phyloP scores from a whole-genome alignment of 495 filamentous ascomycete species.

The Tuber melanosporum region DNA sequence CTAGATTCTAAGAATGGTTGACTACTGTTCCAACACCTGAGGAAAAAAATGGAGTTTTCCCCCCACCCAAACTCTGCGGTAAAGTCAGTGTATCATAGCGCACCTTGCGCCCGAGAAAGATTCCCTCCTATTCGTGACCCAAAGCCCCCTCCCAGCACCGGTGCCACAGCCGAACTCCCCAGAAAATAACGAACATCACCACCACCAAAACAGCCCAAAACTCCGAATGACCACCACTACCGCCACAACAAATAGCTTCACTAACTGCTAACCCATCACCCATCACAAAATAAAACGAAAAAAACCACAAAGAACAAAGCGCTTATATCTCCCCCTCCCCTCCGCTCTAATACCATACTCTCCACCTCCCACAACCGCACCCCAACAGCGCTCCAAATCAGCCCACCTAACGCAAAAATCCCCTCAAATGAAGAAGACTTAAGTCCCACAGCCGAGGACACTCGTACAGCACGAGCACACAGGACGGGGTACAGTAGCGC shows the following conservation, averaged over 20 bases:
- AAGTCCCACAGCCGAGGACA: constrained; percentile 17
- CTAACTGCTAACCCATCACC: background rate
- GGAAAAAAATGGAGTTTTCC: background rate
- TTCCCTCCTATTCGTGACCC: background rate
- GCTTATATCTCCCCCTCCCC: background rate
- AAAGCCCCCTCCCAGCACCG: background rate
- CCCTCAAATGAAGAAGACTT: constrained; percentile 38
- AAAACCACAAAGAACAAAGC: background rate
- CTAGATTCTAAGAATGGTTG: background rate
- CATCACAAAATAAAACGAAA: constrained; percentile 11
- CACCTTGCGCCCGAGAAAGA: background rate
- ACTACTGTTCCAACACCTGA: background rate
- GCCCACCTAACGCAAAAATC: constrained; percentile 11
- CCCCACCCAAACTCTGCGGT: background rate
- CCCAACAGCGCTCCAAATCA: background rate
- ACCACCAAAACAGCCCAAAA: background rate
- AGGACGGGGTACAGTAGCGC: constrained; percentile 22
- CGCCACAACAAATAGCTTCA: background rate
- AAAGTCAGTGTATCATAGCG: background rate
- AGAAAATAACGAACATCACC: background rate
- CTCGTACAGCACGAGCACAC: constrained; percentile 22
- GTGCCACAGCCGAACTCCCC: background rate
- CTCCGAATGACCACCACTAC: background rate
- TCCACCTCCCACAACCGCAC: background rate
- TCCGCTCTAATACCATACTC: background rate